Evolutionary conservation across 345 rosid genomes (phyloP).

Genomic region (Salix brachista): DNA sequence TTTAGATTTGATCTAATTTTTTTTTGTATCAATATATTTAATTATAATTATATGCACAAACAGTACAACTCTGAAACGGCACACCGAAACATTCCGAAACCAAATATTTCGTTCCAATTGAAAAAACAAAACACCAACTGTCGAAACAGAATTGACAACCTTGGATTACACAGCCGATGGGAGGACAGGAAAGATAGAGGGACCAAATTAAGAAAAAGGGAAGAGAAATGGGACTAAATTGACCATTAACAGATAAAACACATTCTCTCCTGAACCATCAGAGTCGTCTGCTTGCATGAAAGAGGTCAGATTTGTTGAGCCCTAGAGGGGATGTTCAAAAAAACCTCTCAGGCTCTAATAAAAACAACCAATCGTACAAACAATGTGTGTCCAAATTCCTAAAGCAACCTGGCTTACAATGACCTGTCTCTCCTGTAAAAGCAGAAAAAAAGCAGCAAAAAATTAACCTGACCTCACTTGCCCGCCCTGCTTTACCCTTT

Average conservation of each 20-base stretch:
- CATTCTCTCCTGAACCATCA: neutral
- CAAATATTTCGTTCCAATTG: too few species aligned
- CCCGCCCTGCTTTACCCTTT: conserved; percentile 7
- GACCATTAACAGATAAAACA: neutral
- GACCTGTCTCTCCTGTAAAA: neutral
- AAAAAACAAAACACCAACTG: too few species aligned
- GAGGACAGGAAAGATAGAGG: neutral
- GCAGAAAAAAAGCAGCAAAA: neutral
- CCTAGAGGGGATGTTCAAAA: neutral
- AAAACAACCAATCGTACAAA: conserved; percentile 16
- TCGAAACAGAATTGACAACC: too few species aligned
- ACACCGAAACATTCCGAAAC: rapidly evolving
- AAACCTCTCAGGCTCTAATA: neutral
- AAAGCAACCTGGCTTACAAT: neutral
- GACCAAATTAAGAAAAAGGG: neutral
- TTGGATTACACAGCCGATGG: too few species aligned
- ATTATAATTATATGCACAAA: too few species aligned
- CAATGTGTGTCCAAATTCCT: neutral
- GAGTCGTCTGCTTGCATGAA: neutral
- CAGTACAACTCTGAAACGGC: too few species aligned
- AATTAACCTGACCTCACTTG: neutral
- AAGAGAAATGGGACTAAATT: neutral
- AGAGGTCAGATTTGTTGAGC: conserved; percentile 1
- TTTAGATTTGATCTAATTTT: too few species aligned
- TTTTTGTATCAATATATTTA: too few species aligned